Base-by-base conservation (phyloP, 1,284 basidiomycete species). In the Fistulina hepatica region DNA sequence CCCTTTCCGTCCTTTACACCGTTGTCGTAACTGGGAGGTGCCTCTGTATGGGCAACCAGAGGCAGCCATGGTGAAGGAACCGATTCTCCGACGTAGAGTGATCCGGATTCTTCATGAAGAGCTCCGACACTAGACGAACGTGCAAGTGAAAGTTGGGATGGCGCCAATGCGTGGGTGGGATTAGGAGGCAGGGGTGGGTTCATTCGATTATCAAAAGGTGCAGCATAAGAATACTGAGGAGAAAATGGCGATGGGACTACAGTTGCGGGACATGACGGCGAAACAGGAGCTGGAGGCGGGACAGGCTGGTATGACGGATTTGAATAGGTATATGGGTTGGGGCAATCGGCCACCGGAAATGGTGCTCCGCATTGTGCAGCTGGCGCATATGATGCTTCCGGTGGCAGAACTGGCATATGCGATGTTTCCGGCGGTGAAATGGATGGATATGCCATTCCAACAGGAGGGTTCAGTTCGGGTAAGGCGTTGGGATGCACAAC, bases 401-500 rank as follows among this genome's bases (percentile, higher is more conserved):
- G 42, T 20, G 26, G 26, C 13, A 39, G 38, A 34, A 37, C 26
- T 33, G 21, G 41, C 39, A 13, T 42, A 41, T 6, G 37, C 15
- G 39, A 31, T n/a, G 40, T 43, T 19, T 48, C 44, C 20, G 44
- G 48, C 16, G 46, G 48, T n/a, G 44, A 41, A 3, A 36, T 20
- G 23, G 32, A 36, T 28, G 40, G 38, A n/a, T 48, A 49, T 11
- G 45, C 37, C 16, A 50, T 54, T 43, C 46, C 45, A 9, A 50
- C 40, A 11, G 51, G 48, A 17, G 42, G 47, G 17, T 63, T 55
- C 2, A 60, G 48, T 30, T 67, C 63, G 30, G 69, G 71, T 4
- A 74, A 48, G 6, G 73, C 69, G 17, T 60, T 52, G 4, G 77
- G 76, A 52, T 85, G 78, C 15, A 73, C 61, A 23, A 83, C 63